Base-by-base conservation (phyloP, 139 green algal species). In the Parachlorella kessleri region DNA sequence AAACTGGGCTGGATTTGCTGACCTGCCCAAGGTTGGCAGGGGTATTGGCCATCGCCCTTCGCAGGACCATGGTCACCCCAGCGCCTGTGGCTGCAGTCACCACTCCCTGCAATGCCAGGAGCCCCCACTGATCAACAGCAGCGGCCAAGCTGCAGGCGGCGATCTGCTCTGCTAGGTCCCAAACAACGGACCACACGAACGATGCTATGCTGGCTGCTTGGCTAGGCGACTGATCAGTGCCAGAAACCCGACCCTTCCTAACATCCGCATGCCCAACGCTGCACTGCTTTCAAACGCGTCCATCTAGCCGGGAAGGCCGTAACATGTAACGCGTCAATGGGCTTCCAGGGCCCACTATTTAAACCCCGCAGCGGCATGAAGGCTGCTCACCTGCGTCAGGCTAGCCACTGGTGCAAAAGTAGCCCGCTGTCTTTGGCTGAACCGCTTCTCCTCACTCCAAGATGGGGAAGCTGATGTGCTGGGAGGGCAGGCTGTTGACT, bases 51-150 rank as follows among this genome's bases (percentile, higher is more conserved):
- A 86, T 70, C 4, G 75, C 75, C 28, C 81, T 69, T 24, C 81
- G 55, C 41, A 86, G 69, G 23, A 80, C 70, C 10, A 86, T 4
- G 1, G 82, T 86, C n/a, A 86, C 39, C 1, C 66, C 82, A 41
- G 82, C 76, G 23, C 82, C 82, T 26, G 82, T 86, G 32, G 76
- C 82, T 53, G 82, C 82, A 24, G 76, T 86, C 4, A 86, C 82
- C 3, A 86, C 76, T 40, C 82, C 82, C 82, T 86, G 76, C 81
- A 68, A 6, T 67, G 69, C 35, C 1, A 64, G 55, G 23, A 59
- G n/a, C n/a, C n/a, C n/a, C n/a, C n/a, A n/a, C n/a, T n/a, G n/a
- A n/a, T n/a, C n/a, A n/a, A n/a, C n/a, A n/a, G n/a, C n/a, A n/a
- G n/a, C n/a, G n/a, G n/a, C n/a, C n/a, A n/a, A n/a, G n/a, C n/a